These are phyloP conservation scores for Ustilago esculenta DNA, from an alignment of 1,284 basidiomycete genomes.

Conservation along the genomic window DNA sequence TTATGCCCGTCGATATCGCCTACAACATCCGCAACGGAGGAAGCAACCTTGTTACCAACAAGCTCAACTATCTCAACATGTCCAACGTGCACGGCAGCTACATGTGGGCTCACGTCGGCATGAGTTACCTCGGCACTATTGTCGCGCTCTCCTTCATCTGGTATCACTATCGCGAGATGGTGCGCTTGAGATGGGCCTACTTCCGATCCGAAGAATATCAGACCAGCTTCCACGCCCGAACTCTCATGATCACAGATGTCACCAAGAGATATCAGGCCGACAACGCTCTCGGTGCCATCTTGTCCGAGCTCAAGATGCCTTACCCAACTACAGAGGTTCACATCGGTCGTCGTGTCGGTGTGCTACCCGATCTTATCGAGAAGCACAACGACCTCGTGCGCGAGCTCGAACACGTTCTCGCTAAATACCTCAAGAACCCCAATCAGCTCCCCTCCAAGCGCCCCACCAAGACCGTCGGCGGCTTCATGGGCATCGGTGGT, in stretches of 20 bases:
- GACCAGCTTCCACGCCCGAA: constrained; percentile 73
- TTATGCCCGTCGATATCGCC: constrained; percentile 79
- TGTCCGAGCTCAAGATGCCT: constrained; percentile 72
- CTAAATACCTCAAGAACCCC: constrained; percentile 80
- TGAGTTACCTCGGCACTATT: constrained; percentile 62
- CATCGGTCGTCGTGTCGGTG: constrained; percentile 79
- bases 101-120: constrained; percentile 65
- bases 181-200: constrained; percentile 58
- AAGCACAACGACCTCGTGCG: constrained; percentile 86
- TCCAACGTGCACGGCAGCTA: constrained; percentile 54
- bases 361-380: constrained; percentile 80
- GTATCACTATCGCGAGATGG: constrained; percentile 60
- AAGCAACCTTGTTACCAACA: constrained; percentile 31
- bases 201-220: constrained; percentile 65
- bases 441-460: constrained; percentile 78
- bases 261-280: constrained; percentile 77
- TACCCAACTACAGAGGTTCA: constrained; percentile 86
- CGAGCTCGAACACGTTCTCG: constrained; percentile 82
- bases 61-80: constrained; percentile 58
- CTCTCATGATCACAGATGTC: constrained; percentile 73
- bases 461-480: constrained; percentile 78
- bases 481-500: constrained; percentile 77
- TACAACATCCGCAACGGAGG: constrained; percentile 50
- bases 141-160: constrained; percentile 59
- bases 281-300: constrained; percentile 74